A percentile compares a stretch with the other conserved stretches of the same genome.
Evolutionary conservation across 169 alveolate species (phyloP).

Genomic region (Prorocentrum cordatum): DNA sequence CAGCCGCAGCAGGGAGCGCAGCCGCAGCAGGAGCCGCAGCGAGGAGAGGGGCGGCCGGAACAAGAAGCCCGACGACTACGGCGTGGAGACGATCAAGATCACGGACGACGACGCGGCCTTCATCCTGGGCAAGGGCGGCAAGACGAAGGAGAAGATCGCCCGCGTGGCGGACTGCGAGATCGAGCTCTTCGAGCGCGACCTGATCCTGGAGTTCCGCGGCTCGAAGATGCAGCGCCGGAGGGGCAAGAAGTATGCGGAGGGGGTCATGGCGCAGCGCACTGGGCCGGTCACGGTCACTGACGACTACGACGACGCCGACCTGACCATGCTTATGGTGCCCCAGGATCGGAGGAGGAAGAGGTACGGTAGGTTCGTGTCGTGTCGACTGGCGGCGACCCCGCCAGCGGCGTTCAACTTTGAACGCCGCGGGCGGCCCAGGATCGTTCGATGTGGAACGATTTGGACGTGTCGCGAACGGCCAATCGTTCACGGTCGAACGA

Average conservation of each 20-base stretch:
- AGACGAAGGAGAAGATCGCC: constrained; percentile 40
- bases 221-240: constrained; percentile 56
- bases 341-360: too few relatives aligned
- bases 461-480: too few relatives aligned
- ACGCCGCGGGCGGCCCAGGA: too few relatives aligned
- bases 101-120: constrained; percentile 67
- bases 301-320: constrained; percentile 60
- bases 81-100: constrained; percentile 62
- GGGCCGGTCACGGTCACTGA: constrained; percentile 60
- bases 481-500: too few relatives aligned
- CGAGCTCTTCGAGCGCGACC: background rate
- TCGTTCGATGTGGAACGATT: too few relatives aligned
- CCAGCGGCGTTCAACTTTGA: too few relatives aligned
- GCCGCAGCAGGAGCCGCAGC: too few relatives aligned
- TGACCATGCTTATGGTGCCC: constrained; percentile 23
- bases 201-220: constrained; percentile 66
- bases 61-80: too few relatives aligned
- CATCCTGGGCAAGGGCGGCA: constrained; percentile 69
- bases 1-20: too few relatives aligned
- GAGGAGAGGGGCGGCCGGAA: too few relatives aligned
- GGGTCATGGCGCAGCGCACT: background rate
- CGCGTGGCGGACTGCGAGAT: background rate
- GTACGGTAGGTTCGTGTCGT: too few relatives aligned
- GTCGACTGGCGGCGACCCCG: too few relatives aligned
- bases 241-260: constrained; percentile 58